Base-by-base conservation (phyloP, 2,329 filamentous ascomycete species). In the Pestalotiopsis sp. region DNA sequence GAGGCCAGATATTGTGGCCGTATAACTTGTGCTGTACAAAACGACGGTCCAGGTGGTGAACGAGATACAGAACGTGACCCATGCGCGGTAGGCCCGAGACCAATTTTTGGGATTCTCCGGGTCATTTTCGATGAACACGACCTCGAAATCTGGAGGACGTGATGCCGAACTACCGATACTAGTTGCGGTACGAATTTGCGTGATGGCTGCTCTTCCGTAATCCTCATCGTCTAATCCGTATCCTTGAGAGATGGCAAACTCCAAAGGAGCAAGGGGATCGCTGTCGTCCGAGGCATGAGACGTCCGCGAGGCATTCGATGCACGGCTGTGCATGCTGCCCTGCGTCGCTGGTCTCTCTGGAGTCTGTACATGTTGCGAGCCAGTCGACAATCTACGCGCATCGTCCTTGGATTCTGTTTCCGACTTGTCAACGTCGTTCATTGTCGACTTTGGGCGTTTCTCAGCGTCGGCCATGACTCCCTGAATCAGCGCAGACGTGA, bases 11-110 rank as follows among this genome's bases (percentile, higher is more conserved):
- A 92, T 88, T 2, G 90, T 91, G 0, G 90, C 88, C 0, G 93
- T 94, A 77, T 96, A 97, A 65, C 88, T 91, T 0, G 93, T 96
- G 61, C 91, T 93, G 76, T 94, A 93, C 60, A 94, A 77, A 17
- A 94, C 90, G n/a, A 84, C 78, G 23, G 83, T 79, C 84, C 84
- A 85, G 1, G 82, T 82, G 5, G 82, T 81, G 68, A 81, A 84
- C 41, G 83, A 84, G 63, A 86, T 79, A 70, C 75, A 84, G 80
- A 82, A 78, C 64, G 84, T 77, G 66, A 78, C 77, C 80, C 81
- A 86, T 60, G 75, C 69, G 71, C 84, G 77, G 69, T 78, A 79
- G 78, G 81, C 85, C 39, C 90, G 75, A 0, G 88, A 79, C 92
- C 92, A 95, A 76, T 92, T 91, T 68, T 86, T 84, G 0, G 93